Percentiles rank a stretch among this genome's conserved stretches.
Evolutionary conservation across 2,329 filamentous ascomycete genomes (phyloP).

Genomic region (Tolypocladium pustulatum): DNA sequence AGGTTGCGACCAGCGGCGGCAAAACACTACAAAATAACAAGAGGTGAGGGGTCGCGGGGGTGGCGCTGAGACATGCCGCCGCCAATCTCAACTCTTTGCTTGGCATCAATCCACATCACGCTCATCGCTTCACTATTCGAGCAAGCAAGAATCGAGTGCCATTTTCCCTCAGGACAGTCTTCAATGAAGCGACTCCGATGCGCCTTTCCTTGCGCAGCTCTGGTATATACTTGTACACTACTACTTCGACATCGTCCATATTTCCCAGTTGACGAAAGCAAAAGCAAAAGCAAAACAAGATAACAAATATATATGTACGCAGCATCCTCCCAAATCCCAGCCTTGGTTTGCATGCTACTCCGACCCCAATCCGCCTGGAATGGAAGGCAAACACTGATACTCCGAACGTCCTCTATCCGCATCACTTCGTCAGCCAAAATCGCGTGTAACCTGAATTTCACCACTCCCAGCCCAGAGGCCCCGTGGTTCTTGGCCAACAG

Average conservation of each 20-base stretch:
- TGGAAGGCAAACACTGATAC: conserved; percentile 3
- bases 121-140: background rate
- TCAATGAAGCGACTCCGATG: background rate
- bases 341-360: background rate
- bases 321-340: background rate
- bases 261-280: background rate
- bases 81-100: background rate
- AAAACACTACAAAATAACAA: background rate
- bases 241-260: background rate
- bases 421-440: conserved; percentile 1
- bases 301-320: background rate
- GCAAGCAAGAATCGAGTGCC: background rate
- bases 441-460: background rate
- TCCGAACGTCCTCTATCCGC: conserved; percentile 9
- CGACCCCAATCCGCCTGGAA: background rate
- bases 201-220: background rate
- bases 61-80: background rate
- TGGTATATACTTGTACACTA: conserved; percentile 1
- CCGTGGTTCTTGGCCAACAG: conserved; percentile 3
- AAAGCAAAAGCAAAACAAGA: background rate
- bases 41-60: background rate
- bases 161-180: background rate
- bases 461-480: background rate
- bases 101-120: background rate
- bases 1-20: background rate